Conservation (phyloP, 2,329 filamentous ascomycete species). For the Aspergillus sp. region DNA sequence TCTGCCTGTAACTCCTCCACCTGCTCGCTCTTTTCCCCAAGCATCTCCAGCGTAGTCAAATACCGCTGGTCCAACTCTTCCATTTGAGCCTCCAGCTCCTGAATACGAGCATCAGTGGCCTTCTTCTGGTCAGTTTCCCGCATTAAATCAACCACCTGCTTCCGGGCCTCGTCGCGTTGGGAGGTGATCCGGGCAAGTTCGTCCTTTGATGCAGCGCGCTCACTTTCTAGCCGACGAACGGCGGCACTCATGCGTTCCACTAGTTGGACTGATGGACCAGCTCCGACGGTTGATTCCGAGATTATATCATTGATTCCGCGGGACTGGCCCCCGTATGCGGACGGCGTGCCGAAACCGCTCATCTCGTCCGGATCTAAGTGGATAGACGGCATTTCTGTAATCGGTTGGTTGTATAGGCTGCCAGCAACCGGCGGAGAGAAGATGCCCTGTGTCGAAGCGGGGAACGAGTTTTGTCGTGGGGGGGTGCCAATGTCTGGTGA, state of each 20-base stretch:
- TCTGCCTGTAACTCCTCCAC: constrained; percentile 87
- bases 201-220: constrained; percentile 83
- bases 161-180: constrained; percentile 88
- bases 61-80: constrained; percentile 67
- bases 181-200: constrained; percentile 70
- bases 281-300: constrained; percentile 80
- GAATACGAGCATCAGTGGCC: constrained; percentile 52
- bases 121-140: constrained; percentile 70
- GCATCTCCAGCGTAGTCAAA: constrained; percentile 83
- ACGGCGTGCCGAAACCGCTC: constrained; percentile 26
- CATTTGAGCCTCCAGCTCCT: constrained; percentile 62
- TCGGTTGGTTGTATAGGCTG: constrained; percentile 12
- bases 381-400: constrained; percentile 29
- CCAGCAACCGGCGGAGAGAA: constrained; percentile 24
- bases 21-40: constrained; percentile 93
- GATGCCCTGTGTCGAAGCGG: constrained; percentile 12
- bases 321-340: constrained; percentile 31
- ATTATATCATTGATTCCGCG: constrained; percentile 75
- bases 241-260: constrained; percentile 94
- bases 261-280: constrained; percentile 87
- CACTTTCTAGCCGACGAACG: constrained; percentile 81
- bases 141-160: constrained; percentile 86
- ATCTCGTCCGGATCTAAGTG: constrained; percentile 45
- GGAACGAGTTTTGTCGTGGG: constrained; percentile 42
- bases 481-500: constrained; percentile 34